Evolutionary conservation across 2,329 filamentous ascomycete species (phyloP).

Genomic region (Fusarium sulawesiense): DNA sequence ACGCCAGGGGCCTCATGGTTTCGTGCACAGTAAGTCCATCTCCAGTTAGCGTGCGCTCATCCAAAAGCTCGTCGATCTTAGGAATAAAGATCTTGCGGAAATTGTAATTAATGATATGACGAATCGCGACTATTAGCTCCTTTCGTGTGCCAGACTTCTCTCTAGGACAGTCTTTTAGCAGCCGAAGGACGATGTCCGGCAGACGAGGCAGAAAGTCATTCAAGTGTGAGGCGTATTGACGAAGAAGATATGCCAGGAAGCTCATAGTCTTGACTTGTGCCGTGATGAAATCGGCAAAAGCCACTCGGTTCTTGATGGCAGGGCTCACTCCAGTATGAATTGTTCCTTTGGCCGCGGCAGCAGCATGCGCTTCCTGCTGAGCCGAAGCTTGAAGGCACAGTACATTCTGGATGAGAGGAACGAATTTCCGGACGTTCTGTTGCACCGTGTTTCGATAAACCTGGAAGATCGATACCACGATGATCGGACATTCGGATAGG

Average conservation of each 20-base stretch:
- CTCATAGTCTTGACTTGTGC: conserved; percentile 99
- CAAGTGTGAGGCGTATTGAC: conserved; percentile 87
- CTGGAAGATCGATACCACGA: conserved; percentile 98
- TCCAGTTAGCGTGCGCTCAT: conserved; percentile 93
- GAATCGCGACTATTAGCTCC: conserved; percentile 93
- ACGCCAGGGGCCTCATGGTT: conserved; percentile 93
- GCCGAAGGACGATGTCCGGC: conserved; percentile 87
- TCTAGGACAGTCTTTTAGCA: conserved; percentile 92
- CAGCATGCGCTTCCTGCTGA: conserved; percentile 89
- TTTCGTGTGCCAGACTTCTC: conserved; percentile 95
- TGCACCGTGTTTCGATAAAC: conserved; percentile 84
- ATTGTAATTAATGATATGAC: conserved; percentile 99
- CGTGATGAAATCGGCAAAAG: conserved; percentile 97
- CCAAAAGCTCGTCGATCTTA: conserved; percentile 94
- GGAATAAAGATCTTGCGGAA: conserved; percentile 93
- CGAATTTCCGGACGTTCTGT: conserved; percentile 89
- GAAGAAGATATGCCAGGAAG: conserved; percentile 91
- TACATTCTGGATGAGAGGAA: conserved; percentile 92
- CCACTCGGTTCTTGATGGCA: conserved; percentile 90
- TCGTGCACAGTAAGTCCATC: conserved; percentile 97
- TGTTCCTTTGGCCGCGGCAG: conserved; percentile 80
- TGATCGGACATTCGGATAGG: conserved; percentile 96
- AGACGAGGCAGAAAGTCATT: conserved; percentile 87
- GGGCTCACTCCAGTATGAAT: conserved; percentile 94
- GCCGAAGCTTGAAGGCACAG: conserved; percentile 89